Percentiles rank a stretch among this genome's conserved stretches.
These are phyloP conservation scores for Gnomoniopsis smithogilvyi DNA, from an alignment of 2,329 filamentous ascomycete species.

Conservation along the genomic window DNA sequence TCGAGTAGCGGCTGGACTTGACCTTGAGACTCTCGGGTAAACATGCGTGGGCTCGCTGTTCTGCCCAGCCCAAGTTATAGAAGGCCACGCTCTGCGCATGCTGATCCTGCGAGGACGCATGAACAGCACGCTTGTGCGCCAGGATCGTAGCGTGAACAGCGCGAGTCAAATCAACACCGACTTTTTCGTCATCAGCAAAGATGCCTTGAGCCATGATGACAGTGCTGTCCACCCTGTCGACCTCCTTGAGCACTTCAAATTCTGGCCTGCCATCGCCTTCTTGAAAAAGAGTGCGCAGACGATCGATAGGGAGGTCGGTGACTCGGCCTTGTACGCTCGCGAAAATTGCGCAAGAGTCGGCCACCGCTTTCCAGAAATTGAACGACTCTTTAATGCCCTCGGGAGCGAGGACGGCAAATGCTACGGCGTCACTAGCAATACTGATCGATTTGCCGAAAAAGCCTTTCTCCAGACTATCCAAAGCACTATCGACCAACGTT, in stretches of 20 bases:
- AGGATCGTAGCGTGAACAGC: conserved; percentile 73
- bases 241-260: conserved; percentile 62
- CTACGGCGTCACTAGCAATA: conserved; percentile 66
- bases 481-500: conserved; percentile 78
- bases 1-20: conserved; percentile 66
- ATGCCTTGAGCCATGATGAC: conserved; percentile 42
- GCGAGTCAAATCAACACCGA: conserved; percentile 50
- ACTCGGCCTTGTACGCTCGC: conserved; percentile 70
- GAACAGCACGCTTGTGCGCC: conserved; percentile 82
- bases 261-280: conserved; percentile 47
- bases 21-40: conserved; percentile 51
- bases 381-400: conserved; percentile 67
- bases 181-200: conserved; percentile 44
- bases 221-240: conserved; percentile 60
- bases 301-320: conserved; percentile 56
- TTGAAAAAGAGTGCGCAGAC: conserved; percentile 57
- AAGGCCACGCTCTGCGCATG: conserved; percentile 94
- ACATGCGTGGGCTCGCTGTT: conserved; percentile 75
- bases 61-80: conserved; percentile 95
- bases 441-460: conserved; percentile 80
- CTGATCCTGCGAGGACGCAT: conserved; percentile 66
- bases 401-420: conserved; percentile 61
- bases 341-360: conserved; percentile 83
- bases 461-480: conserved; percentile 74
- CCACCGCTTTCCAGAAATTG: conserved; percentile 93